Base-by-base conservation (phyloP, 2,329 filamentous ascomycete genomes). In the Berkeleyomyces rouxiae region DNA sequence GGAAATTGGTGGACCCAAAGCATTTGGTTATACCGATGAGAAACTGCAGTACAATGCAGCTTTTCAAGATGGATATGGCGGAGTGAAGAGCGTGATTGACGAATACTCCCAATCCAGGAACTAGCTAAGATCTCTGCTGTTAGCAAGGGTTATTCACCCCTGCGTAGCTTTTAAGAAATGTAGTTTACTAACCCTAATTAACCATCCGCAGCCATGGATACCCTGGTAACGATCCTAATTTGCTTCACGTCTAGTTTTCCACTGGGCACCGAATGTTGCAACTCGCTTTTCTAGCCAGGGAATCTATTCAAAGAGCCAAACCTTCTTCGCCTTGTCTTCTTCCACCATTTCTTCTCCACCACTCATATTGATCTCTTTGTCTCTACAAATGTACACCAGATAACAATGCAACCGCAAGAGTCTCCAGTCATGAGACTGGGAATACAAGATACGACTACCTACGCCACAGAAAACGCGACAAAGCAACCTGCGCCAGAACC, bases 11-110 rank as follows among this genome's bases (percentile, higher is more conserved):
- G 59, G 63, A 3, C 59, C 63, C 3, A 43, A 23, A 33, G 59
- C 63, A 46, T 64, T 64, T 47, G 59, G 63, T n/a, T 64, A 61
- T 31, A 58, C 42, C 37, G 31, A 42, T 13, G 63, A 64, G 13
- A 31, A 61, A 16, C 16, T 61, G 37, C 57, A 47, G 16, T 64
- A 61, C 13, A 61, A 40, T 1, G 42, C 63, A 3, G 59, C 63
- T 33, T 64, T 64, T 36, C 40, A 43, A 13, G 59, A 31, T 7
- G 63, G 63, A 13, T 64, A 64, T 46, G 63, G 63, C 3, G 53
- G 36, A 6, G 63, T 64, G 23, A 23, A 58, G 3, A 64, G 63
- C 43, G 63, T 59, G 6, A 61, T 61, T 44, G 59, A 64, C 16
- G 59, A 64, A 7, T 61, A 59, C 43, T 55, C 55, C 2, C 53